Base-by-base conservation (phyloP, 2,329 filamentous ascomycete species). In the Calonectria henricotiae region DNA sequence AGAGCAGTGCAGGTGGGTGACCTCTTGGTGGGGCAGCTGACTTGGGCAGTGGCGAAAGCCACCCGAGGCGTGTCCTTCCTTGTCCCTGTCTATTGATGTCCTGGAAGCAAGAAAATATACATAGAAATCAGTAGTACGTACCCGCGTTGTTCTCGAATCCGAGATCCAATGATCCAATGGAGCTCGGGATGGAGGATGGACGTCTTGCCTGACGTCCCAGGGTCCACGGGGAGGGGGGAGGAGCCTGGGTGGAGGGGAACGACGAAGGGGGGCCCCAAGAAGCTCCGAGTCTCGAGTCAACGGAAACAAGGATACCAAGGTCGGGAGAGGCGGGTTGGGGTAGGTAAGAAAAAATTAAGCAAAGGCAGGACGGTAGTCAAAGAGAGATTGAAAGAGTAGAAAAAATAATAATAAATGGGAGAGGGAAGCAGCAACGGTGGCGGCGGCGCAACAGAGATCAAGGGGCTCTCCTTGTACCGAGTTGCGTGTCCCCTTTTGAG, bases 11-110 rank as follows among this genome's bases (percentile, higher is more conserved):
- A 71, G 65, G 67, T 72, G 71, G 69, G 68, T 73, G 73, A 70
- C 73, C 71, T 76, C 27, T 68, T 76, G 72, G 77, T 80, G 78
- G 78, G 75, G 77, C 78, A 79, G 76, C 78, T 80, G 79, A 80
- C 78, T 80, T 77, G 73, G 73, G 65, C 69, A 73, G 78, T 79
- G 78, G 78, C 78, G 65, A 78, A 77, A 78, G 76, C 76, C 76
- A 75, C 76, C 74, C 71, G 68, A 69, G 44, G 64, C 37, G 54
- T 62, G 54, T 30, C 44, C 58, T 44, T 58, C 67, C 70, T 66
- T 65, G 70, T 73, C 54, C 67, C 39, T 68, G 66, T 49, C 66
- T 61, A 35, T 43, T 63, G 47, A 27, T 32, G 46, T 25, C 46
- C 30, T 46, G 54, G 62, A 46, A 32, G 39, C 55, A 41, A 30